Evolutionary conservation across 108 stramenopile species (phyloP).

Genomic region (Skeletonema costatum): DNA sequence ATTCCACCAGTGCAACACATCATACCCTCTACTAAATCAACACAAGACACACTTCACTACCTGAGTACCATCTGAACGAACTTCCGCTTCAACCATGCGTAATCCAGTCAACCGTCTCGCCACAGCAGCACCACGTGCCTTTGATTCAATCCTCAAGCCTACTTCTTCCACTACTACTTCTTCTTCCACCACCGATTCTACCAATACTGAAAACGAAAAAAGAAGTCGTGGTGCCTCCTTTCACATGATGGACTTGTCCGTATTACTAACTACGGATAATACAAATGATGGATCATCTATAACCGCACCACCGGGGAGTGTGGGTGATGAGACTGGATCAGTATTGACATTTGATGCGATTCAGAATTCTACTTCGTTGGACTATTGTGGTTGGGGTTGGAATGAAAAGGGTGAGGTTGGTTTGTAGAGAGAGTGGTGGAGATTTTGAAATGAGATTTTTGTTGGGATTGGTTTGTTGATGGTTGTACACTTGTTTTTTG

Average conservation of each 20-base stretch:
- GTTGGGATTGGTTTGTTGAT: too few relatives aligned
- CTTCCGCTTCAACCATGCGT: neutral
- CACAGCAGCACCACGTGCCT: constrained; percentile 30
- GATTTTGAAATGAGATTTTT: too few relatives aligned
- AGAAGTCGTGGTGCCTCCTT: neutral
- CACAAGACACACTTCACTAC: too few relatives aligned
- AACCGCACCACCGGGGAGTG: too few relatives aligned
- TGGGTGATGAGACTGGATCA: neutral
- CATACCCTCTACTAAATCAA: too few relatives aligned
- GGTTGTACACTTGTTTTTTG: too few relatives aligned
- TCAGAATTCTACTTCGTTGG: neutral
- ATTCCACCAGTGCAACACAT: too few relatives aligned
- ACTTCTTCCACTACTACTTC: neutral
- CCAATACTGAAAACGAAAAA: neutral
- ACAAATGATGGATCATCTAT: too few relatives aligned
- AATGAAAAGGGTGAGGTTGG: neutral
- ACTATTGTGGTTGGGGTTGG: neutral
- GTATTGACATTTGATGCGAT: neutral
- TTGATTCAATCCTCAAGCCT: constrained; percentile 20
- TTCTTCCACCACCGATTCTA: neutral
- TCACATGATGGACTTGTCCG: neutral
- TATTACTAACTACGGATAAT: neutral
- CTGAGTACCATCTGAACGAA: too few relatives aligned
- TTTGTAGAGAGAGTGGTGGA: too few relatives aligned
- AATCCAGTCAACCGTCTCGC: constrained; percentile 38